phyloP scores from a whole-genome alignment of 176 grass and related monocot genomes.

The Aegilops tauschii region DNA sequence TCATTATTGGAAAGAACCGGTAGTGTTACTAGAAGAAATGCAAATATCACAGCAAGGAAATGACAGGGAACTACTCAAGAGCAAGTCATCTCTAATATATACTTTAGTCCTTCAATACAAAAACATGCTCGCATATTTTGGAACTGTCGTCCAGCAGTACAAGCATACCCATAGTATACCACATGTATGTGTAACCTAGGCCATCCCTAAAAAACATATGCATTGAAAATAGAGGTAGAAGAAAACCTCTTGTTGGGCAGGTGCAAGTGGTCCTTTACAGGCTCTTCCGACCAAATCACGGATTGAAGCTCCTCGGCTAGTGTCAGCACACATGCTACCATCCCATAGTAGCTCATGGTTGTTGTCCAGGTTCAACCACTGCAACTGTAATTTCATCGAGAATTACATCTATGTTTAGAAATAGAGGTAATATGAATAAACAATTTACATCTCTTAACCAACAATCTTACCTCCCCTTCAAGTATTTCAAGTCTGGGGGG shows the following conservation, averaged over 20 bases:
- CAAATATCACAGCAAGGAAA: not conserved
- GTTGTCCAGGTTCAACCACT: conserved; percentile 86
- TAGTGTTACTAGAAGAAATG: not conserved
- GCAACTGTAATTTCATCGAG: conserved; percentile 54
- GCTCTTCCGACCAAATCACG: conserved; percentile 84
- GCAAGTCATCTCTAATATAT: not conserved
- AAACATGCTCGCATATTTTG: not conserved
- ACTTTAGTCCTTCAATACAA: not conserved
- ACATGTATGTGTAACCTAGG: not conserved
- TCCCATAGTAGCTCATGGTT: conserved; percentile 93
- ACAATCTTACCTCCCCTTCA: conserved; percentile 81
- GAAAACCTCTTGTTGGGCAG: conserved; percentile 87
- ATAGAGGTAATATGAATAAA: conserved; percentile 4
- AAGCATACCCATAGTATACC: not conserved
- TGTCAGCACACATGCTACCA: conserved; percentile 85
- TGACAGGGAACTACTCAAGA: not conserved
- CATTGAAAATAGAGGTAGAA: conserved; percentile 37
- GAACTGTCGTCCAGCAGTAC: not conserved
- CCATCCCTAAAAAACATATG: conserved; percentile 15
- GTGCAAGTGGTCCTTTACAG: conserved; percentile 72
- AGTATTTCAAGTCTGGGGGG: conserved; percentile 87
- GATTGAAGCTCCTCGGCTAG: conserved; percentile 66
- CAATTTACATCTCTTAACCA: not conserved
- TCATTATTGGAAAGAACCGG: not conserved
- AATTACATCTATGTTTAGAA: conserved; percentile 25